Evolutionary conservation across 1,284 basidiomycete genomes (phyloP).

Genomic region (Cryptococcus deneoformans): DNA sequence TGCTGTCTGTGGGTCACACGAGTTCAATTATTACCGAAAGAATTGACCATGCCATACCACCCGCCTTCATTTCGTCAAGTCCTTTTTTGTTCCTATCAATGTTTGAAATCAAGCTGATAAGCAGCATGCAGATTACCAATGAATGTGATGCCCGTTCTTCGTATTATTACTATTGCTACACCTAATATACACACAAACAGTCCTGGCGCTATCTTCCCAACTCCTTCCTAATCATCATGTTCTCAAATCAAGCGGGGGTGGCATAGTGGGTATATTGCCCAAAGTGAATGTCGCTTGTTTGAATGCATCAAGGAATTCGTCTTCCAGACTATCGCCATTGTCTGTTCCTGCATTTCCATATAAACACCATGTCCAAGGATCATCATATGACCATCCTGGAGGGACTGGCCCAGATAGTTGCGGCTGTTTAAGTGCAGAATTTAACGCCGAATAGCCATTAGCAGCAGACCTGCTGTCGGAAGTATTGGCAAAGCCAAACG

Average conservation of each 20-base stretch:
- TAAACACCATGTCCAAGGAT: constrained; percentile 38
- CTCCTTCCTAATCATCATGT: constrained; percentile 35
- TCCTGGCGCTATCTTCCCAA: too few relatives aligned
- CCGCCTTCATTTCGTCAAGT: too few relatives aligned
- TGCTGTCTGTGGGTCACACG: too few relatives aligned
- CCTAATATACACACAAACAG: too few relatives aligned
- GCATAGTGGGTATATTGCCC: constrained; percentile 70
- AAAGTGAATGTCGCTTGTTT: constrained; percentile 62
- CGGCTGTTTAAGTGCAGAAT: constrained; percentile 11
- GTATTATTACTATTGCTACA: too few relatives aligned
- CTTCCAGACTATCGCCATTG: constrained; percentile 21
- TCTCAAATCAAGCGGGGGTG: constrained; percentile 63
- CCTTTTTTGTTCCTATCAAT: too few relatives aligned
- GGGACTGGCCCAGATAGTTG: constrained; percentile 41
- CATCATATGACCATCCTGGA: constrained; percentile 45
- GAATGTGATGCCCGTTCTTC: too few relatives aligned
- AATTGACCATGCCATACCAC: too few relatives aligned
- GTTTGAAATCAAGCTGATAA: too few relatives aligned
- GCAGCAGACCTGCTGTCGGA: too few relatives aligned
- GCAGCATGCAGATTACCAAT: too few relatives aligned
- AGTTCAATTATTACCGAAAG: too few relatives aligned
- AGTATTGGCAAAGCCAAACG: constrained; percentile 11
- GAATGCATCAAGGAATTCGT: constrained; percentile 60
- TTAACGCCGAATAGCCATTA: background rate
- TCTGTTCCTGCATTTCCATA: constrained; percentile 16